Evolutionary conservation across 2,329 filamentous ascomycete species (phyloP).

Genomic region (Paracorniculantispora psalliotae): DNA sequence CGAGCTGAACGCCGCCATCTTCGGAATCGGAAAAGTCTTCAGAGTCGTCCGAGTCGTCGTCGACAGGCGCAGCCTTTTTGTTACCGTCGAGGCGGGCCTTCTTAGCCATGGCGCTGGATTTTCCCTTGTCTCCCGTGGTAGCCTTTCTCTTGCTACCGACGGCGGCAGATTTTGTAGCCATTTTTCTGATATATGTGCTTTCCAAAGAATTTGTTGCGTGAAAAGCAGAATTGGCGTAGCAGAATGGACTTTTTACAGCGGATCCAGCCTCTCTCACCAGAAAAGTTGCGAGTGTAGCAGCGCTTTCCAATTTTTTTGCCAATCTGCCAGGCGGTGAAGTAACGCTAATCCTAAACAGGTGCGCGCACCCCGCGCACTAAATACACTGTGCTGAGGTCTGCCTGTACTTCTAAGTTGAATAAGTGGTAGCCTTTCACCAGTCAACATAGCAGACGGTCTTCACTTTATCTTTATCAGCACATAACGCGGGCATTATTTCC

Average conservation of each 20-base stretch:
- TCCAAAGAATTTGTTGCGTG: conserved; percentile 3
- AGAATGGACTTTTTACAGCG: conserved; percentile 6
- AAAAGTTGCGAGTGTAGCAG: not conserved
- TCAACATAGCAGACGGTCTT: no score
- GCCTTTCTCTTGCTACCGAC: conserved; percentile 55
- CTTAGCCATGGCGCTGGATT: conserved; percentile 40
- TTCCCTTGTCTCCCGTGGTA: conserved; percentile 38
- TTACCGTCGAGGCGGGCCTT: conserved; percentile 44
- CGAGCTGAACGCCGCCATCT: conserved; percentile 48
- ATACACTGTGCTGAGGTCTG: no score
- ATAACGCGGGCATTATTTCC: no score
- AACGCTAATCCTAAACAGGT: conserved; percentile 14
- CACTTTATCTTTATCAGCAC: no score
- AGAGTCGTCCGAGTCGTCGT: conserved; percentile 31
- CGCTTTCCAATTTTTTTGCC: conserved; percentile 22
- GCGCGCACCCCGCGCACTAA: conserved; percentile 12
- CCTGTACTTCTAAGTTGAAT: no score
- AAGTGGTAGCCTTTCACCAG: no score
- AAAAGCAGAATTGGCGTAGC: conserved; percentile 4
- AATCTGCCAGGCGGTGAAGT: conserved; percentile 32
- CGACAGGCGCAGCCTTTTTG: conserved; percentile 24
- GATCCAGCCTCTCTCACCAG: not conserved
- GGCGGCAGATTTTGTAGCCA: conserved; percentile 45
- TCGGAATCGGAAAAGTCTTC: conserved; percentile 46
- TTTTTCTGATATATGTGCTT: conserved; percentile 24